phyloP scores from a whole-genome alignment of 768 basidiomycete genomes.

The Pleurotus tuoliensis region DNA sequence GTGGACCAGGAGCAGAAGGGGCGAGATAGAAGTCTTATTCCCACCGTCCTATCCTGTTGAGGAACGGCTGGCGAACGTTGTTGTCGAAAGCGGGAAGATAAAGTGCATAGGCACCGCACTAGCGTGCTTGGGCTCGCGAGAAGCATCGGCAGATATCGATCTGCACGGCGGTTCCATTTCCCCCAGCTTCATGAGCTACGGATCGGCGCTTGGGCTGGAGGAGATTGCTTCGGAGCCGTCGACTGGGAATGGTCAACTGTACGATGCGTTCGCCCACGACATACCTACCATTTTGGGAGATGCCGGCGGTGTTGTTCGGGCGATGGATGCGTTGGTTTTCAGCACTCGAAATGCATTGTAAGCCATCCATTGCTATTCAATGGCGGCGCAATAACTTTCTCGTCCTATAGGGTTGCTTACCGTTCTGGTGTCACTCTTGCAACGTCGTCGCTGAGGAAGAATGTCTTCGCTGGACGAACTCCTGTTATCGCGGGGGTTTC shows the following conservation, averaged over 20 bases:
- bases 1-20: conserved; percentile 29
- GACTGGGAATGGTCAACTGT: conserved; percentile 58
- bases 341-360: conserved; percentile 71
- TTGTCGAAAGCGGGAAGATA: conserved; percentile 49
- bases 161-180: conserved; percentile 64
- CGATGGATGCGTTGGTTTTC: conserved; percentile 70
- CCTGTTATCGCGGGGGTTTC: conserved; percentile 61
- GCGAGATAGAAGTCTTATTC: conserved; percentile 29
- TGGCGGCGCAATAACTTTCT: not conserved
- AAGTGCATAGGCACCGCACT: conserved; percentile 38
- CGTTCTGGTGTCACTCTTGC: conserved; percentile 64
- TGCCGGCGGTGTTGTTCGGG: conserved; percentile 53
- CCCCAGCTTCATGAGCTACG: conserved; percentile 65
- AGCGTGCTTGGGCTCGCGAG: conserved; percentile 22
- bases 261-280: conserved; percentile 49
- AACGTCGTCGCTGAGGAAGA: conserved; percentile 41
- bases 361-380: conserved; percentile 22
- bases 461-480: conserved; percentile 34
- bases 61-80: conserved; percentile 26
- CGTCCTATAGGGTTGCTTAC: conserved; percentile 51
- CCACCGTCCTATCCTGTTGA: conserved; percentile 15
- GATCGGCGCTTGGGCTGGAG: conserved; percentile 68
- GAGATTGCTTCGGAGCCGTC: conserved; percentile 72
- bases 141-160: conserved; percentile 38
- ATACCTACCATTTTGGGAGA: conserved; percentile 42